A percentile compares a stretch with the other conserved stretches of the same genome.
phyloP scores from a whole-genome alignment of 306 rosid genomes.

The Quercus gilva region DNA sequence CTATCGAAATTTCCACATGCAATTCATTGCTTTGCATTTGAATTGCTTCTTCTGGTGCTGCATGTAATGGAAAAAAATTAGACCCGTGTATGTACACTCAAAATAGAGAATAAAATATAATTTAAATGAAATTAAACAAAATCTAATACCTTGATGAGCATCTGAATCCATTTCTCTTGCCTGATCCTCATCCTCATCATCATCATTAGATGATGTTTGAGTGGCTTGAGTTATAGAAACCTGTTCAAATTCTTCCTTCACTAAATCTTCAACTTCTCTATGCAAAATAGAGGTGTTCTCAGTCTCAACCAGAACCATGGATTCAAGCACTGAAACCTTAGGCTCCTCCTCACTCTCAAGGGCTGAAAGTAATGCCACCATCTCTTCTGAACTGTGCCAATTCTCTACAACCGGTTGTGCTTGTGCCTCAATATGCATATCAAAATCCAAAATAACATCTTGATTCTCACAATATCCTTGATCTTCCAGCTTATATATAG shows the following conservation, averaged over 20 bases:
- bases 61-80: slow-evolving; percentile 18
- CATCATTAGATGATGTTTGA: slow-evolving; percentile 34
- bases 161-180: slow-evolving; percentile 38
- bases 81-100: background rate
- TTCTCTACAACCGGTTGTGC: slow-evolving; percentile 52
- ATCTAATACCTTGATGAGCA: slow-evolving; percentile 49
- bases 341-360: slow-evolving; percentile 24
- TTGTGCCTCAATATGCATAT: slow-evolving; percentile 36
- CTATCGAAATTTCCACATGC: slow-evolving; percentile 78
- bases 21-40: slow-evolving; percentile 49
- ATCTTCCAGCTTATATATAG: slow-evolving; percentile 32
- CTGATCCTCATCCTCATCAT: slow-evolving; percentile 28
- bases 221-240: slow-evolving; percentile 26
- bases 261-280: slow-evolving; percentile 25
- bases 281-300: slow-evolving; percentile 19
- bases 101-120: background rate
- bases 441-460: slow-evolving; percentile 88
- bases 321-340: slow-evolving; percentile 21
- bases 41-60: slow-evolving; percentile 53
- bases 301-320: slow-evolving; percentile 22
- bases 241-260: slow-evolving; percentile 20
- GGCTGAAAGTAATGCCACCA: slow-evolving; percentile 28
- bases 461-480: slow-evolving; percentile 33
- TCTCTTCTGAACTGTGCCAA: slow-evolving; percentile 63
- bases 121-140: background rate